Evolutionary conservation across 2,329 filamentous ascomycete genomes (phyloP).

Genomic region (Ophioceras dolichostomum): DNA sequence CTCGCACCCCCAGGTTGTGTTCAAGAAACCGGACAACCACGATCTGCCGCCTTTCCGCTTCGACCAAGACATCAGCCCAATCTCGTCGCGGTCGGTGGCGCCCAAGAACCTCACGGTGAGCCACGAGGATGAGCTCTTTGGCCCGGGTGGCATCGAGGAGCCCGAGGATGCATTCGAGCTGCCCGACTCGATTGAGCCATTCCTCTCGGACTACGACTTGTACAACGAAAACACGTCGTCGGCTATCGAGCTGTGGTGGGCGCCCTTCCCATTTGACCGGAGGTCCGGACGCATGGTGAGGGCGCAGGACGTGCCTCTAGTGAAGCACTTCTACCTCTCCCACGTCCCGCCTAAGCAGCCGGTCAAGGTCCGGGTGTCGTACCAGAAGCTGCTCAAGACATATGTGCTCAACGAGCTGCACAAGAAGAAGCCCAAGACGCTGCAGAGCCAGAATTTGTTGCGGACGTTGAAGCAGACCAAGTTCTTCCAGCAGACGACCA

Average conservation of each 20-base stretch:
- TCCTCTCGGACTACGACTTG: conserved; percentile 78
- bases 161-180: conserved; percentile 74
- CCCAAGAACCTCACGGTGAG: conserved; percentile 87
- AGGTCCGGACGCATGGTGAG: conserved; percentile 92
- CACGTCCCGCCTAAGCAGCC: conserved; percentile 81
- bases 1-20: conserved; percentile 86
- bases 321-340: conserved; percentile 98
- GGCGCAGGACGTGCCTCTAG: conserved; percentile 88
- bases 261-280: conserved; percentile 89
- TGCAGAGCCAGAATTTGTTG: conserved; percentile 88
- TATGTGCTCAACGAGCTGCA: conserved; percentile 95
- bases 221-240: conserved; percentile 82
- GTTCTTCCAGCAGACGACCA: conserved; percentile 98
- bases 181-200: conserved; percentile 69
- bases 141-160: conserved; percentile 60
- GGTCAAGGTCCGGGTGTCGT: conserved; percentile 94
- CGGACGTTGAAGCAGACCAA: conserved; percentile 89
- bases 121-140: conserved; percentile 91
- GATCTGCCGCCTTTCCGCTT: conserved; percentile 95
- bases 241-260: conserved; percentile 95
- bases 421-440: conserved; percentile 87
- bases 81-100: conserved; percentile 86
- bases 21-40: conserved; percentile 75
- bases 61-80: conserved; percentile 94
- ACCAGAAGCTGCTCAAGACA: conserved; percentile 94